Evolutionary conservation across 306 rosid species (phyloP).

Genomic region (Fragaria nilgerrensis): DNA sequence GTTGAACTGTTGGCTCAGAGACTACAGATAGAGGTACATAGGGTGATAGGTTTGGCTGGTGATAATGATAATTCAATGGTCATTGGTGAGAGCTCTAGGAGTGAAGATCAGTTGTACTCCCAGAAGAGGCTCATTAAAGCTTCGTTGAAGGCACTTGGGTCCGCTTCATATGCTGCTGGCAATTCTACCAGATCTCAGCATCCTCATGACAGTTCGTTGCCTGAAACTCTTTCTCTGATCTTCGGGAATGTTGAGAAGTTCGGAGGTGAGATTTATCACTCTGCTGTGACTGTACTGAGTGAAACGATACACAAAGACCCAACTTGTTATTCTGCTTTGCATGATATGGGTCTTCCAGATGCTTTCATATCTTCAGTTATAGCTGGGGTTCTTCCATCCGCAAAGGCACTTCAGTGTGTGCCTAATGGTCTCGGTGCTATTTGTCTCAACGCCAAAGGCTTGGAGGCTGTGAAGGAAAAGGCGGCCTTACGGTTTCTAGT

Average conservation of each 20-base stretch:
- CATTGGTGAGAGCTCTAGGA: constrained; percentile 69
- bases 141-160: constrained; percentile 90
- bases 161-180: constrained; percentile 84
- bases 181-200: constrained; percentile 69
- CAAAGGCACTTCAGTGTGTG: constrained; percentile 84
- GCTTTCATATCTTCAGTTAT: constrained; percentile 82
- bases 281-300: constrained; percentile 97
- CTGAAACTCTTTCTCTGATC: constrained; percentile 63
- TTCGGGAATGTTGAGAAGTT: constrained; percentile 73
- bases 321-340: constrained; percentile 73
- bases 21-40: constrained; percentile 73
- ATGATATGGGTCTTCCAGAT: constrained; percentile 92
- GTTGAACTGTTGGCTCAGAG: constrained; percentile 90
- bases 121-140: constrained; percentile 89
- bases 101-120: constrained; percentile 63
- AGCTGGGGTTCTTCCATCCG: constrained; percentile 83
- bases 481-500: constrained; percentile 72
- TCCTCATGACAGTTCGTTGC: constrained; percentile 66
- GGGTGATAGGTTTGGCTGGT: constrained; percentile 67
- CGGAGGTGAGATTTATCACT: constrained; percentile 95
- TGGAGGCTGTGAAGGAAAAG: constrained; percentile 78
- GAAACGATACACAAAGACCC: constrained; percentile 98
- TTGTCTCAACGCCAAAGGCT: constrained; percentile 89
- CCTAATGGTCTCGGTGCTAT: constrained; percentile 98
- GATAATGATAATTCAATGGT: constrained; percentile 47